Evolutionary conservation across 1,284 basidiomycete species (phyloP).

Genomic region (Malassezia obtusa): DNA sequence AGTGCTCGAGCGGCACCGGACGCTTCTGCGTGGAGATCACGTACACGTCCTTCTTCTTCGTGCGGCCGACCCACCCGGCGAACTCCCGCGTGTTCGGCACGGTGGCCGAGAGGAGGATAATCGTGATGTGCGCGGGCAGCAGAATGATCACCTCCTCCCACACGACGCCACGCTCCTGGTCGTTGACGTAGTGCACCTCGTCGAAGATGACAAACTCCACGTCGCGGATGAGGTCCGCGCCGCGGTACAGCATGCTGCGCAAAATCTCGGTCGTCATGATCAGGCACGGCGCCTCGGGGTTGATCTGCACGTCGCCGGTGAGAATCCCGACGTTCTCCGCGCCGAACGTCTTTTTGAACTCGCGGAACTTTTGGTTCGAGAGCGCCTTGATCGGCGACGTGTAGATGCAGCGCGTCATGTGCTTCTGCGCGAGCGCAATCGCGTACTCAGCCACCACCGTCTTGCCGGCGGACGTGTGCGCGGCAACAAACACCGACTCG

Average conservation of each 20-base stretch:
- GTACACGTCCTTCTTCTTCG: slow-evolving; percentile 98
- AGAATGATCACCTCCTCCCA: slow-evolving; percentile 99
- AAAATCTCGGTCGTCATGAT: slow-evolving; percentile 89
- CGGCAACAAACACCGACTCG: slow-evolving; percentile 95
- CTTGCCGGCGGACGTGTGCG: slow-evolving; percentile 98
- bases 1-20: slow-evolving; percentile 94
- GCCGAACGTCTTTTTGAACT: slow-evolving; percentile 95
- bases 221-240: slow-evolving; percentile 93
- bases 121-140: slow-evolving; percentile 42
- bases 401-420: slow-evolving; percentile 98
- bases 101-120: slow-evolving; percentile 80
- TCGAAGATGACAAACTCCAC: slow-evolving; percentile 99
- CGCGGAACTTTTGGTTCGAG: slow-evolving; percentile 97
- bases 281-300: slow-evolving; percentile 90
- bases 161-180: slow-evolving; percentile 96
- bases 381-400: slow-evolving; percentile 98
- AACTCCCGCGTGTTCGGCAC: slow-evolving; percentile 93
- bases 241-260: slow-evolving; percentile 70
- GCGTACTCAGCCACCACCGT: slow-evolving; percentile 99
- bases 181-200: slow-evolving; percentile 99
- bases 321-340: slow-evolving; percentile 86
- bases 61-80: slow-evolving; percentile 97
- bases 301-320: slow-evolving; percentile 98
- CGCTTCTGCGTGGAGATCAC: slow-evolving; percentile 94
- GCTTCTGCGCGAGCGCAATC: slow-evolving; percentile 86